Evolutionary conservation across 805 yeast species (phyloP).

Genomic region (Metschnikowia kofuensis): DNA sequence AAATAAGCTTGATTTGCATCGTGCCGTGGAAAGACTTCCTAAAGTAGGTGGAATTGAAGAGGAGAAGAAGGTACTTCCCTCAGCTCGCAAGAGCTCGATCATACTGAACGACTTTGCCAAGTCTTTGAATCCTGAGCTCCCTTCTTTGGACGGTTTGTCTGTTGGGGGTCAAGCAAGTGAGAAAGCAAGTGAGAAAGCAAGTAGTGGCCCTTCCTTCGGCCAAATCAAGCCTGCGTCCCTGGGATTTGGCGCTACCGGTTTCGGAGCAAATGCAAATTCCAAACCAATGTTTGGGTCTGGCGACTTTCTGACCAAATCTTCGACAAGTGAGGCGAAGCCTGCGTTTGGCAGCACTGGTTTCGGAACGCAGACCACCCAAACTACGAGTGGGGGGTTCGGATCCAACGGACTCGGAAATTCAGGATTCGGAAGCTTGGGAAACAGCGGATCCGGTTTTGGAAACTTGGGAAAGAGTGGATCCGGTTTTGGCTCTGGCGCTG

Average conservation of each 20-base stretch:
- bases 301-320: slow-evolving; percentile 2
- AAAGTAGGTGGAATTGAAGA: background rate
- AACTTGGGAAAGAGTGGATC: background rate
- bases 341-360: slow-evolving; percentile 10
- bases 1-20: slow-evolving; percentile 14
- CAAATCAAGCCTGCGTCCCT: background rate
- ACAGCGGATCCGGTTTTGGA: background rate
- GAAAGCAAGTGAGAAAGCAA: too few species aligned
- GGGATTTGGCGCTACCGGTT: background rate
- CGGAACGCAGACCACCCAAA: background rate
- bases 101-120: slow-evolving; percentile 5
- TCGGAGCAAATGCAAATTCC: slow-evolving; percentile 10
- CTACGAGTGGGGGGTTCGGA: slow-evolving; percentile 6
- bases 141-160: background rate
- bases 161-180: too few species aligned
- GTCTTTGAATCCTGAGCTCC: background rate
- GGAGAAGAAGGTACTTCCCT: background rate
- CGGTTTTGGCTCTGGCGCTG: slow-evolving; percentile 1
- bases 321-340: slow-evolving; percentile 2
- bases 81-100: background rate
- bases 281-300: slow-evolving; percentile 6
- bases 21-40: slow-evolving; percentile 2
- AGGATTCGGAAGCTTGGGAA: background rate
- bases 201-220: background rate
- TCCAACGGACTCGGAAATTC: slow-evolving; percentile 4